Conservation (phyloP, 805 yeast species). For the Candida ascalaphidarum region DNA sequence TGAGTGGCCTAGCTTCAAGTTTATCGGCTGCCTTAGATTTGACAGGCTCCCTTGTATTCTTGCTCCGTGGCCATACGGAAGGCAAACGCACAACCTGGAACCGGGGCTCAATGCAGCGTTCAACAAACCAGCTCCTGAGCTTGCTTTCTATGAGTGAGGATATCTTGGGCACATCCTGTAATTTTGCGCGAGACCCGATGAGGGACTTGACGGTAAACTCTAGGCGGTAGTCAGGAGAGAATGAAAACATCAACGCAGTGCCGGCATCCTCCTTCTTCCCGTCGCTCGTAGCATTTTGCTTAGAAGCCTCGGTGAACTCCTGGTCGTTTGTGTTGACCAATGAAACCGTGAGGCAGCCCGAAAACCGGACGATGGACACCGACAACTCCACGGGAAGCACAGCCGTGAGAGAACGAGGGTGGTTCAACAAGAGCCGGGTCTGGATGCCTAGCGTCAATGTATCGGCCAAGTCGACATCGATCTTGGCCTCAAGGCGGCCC, state of each 20-base stretch:
- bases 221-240: constrained; percentile 82
- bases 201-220: constrained; percentile 85
- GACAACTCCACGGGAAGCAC: constrained; percentile 76
- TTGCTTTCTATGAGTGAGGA: constrained; percentile 76
- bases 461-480: constrained; percentile 85
- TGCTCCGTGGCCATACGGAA: constrained; percentile 67
- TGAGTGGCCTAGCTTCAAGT: too few relatives aligned
- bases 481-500: constrained; percentile 68
- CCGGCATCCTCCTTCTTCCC: constrained; percentile 19
- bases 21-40: constrained; percentile 6
- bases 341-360: constrained; percentile 82
- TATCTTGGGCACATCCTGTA: constrained; percentile 89
- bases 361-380: constrained; percentile 84
- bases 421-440: constrained; percentile 68
- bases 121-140: constrained; percentile 82
- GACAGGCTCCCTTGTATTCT: constrained; percentile 28
- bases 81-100: constrained; percentile 82
- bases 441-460: constrained; percentile 81
- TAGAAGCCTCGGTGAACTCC: constrained; percentile 10
- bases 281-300: background rate
- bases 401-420: constrained; percentile 79
- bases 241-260: constrained; percentile 79
- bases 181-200: constrained; percentile 86
- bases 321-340: constrained; percentile 40
- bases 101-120: constrained; percentile 89